phyloP scores from a whole-genome alignment of 1,139 yeast species.

The Diutina rugosa region DNA sequence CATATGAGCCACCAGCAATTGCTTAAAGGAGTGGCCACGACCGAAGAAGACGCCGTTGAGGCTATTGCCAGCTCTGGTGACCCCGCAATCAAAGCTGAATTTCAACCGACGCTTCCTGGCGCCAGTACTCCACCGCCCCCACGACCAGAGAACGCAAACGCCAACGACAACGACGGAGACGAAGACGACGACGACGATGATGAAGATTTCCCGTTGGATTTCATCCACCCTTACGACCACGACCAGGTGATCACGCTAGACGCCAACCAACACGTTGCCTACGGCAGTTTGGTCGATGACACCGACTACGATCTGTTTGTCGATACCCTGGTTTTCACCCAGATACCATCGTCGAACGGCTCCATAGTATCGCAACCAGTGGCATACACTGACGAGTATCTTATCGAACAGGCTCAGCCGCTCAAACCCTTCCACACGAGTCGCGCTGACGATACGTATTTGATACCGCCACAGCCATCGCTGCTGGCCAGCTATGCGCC shows the following conservation, averaged over 20 bases:
- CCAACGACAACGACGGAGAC: background rate
- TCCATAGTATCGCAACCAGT: conserved; percentile 13
- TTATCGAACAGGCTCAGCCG: conserved; percentile 37
- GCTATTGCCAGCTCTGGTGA: background rate
- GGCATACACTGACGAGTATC: conserved; percentile 27
- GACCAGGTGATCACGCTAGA: conserved; percentile 19
- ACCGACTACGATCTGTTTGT: conserved; percentile 9
- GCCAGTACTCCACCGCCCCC: no score
- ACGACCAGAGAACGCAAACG: no score
- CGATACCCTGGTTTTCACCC: conserved; percentile 15
- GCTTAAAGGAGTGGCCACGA: background rate
- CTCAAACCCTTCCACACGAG: conserved; percentile 5
- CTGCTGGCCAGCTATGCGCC: background rate
- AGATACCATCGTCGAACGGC: conserved; percentile 6
- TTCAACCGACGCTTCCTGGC: no score
- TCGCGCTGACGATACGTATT: background rate
- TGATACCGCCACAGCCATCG: background rate
- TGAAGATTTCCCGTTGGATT: conserved; percentile 54
- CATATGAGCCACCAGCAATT: background rate
- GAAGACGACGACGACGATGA: background rate
- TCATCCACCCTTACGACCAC: conserved; percentile 19
- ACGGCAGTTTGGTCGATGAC: background rate
- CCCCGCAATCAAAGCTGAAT: no score
- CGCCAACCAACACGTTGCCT: conserved; percentile 14
- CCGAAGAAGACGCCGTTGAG: background rate